A percentile compares a stretch with the other conserved stretches of the same genome.
Conservation (phyloP, 495 filamentous ascomycete species). For the Achaetomiella virescens region DNA sequence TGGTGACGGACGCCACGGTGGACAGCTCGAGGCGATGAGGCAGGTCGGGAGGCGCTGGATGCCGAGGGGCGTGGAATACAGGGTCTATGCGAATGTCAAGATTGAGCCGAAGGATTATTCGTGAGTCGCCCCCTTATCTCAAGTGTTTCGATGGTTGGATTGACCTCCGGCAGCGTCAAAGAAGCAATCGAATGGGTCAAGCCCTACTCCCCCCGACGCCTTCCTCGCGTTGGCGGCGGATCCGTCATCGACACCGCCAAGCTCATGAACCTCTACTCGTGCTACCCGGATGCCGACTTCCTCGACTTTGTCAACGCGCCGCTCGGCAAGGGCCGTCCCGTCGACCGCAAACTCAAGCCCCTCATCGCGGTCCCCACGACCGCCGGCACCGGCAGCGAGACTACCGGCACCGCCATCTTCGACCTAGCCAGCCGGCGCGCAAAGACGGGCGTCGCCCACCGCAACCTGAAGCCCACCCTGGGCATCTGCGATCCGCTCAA, state of each 20-base stretch:
- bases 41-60: slow-evolving; percentile 72
- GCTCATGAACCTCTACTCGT: slow-evolving; percentile 92
- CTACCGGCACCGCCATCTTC: slow-evolving; percentile 96
- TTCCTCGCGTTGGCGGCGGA: slow-evolving; percentile 83
- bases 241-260: slow-evolving; percentile 97
- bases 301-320: slow-evolving; percentile 97
- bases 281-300: slow-evolving; percentile 82
- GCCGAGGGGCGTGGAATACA: slow-evolving; percentile 71
- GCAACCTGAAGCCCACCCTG: slow-evolving; percentile 88
- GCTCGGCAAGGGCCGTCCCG: slow-evolving; percentile 78
- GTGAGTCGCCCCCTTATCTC: slow-evolving; percentile 36
- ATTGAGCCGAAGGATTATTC: slow-evolving; percentile 92
- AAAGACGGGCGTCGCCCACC: slow-evolving; percentile 93
- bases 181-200: slow-evolving; percentile 83
- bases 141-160: slow-evolving; percentile 1
- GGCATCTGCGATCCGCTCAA: slow-evolving; percentile 96
- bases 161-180: slow-evolving; percentile 52
- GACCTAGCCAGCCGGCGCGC: slow-evolving; percentile 81
- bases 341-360: slow-evolving; percentile 70
- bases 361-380: slow-evolving; percentile 93
- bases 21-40: slow-evolving; percentile 76
- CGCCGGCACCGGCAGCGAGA: slow-evolving; percentile 91
- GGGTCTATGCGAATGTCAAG: slow-evolving; percentile 68
- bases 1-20: slow-evolving; percentile 84
- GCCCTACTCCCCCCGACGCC: slow-evolving; percentile 70